phyloP scores from a whole-genome alignment of 2,329 filamentous ascomycete genomes.

The Curvularia sp. region DNA sequence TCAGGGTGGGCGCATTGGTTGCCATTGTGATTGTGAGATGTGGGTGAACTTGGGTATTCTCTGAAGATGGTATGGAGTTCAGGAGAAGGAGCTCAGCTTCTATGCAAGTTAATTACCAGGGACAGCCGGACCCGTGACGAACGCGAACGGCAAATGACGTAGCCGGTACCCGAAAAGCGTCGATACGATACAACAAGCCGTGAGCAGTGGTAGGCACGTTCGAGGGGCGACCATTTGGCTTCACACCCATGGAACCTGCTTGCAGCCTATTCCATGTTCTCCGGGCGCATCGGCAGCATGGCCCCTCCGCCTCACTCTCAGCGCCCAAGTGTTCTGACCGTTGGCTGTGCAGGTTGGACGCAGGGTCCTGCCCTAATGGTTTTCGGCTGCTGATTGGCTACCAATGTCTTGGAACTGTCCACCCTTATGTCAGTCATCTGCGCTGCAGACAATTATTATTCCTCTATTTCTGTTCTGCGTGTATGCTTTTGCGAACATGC shows the following conservation, averaged over 20 bases:
- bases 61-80: conserved; percentile 12
- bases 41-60: background rate
- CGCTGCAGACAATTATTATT: background rate
- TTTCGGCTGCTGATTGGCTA: conserved; percentile 13
- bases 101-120: conserved; percentile 9
- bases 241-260: background rate
- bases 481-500: conserved; percentile 6
- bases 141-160: conserved; percentile 16
- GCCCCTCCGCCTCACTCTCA: conserved; percentile 14
- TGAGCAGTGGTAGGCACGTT: background rate
- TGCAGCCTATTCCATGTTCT: background rate
- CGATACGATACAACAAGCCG: conserved; percentile 5
- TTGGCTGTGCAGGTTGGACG: conserved; percentile 13
- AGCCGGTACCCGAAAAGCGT: conserved; percentile 14
- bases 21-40: conserved; percentile 34
- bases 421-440: background rate
- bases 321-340: conserved; percentile 4
- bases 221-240: background rate
- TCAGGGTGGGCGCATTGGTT: conserved; percentile 68
- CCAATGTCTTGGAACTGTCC: conserved; percentile 6
- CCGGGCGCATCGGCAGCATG: background rate
- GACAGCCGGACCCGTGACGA: conserved; percentile 14
- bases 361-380: conserved; percentile 18
- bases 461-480: too few relatives aligned
- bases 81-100: conserved; percentile 16